Evolutionary conservation across 1,284 basidiomycete species (phyloP), one percentile per base, ranked within the genome.

Genomic region (Apiotrichum laibachii): DNA sequence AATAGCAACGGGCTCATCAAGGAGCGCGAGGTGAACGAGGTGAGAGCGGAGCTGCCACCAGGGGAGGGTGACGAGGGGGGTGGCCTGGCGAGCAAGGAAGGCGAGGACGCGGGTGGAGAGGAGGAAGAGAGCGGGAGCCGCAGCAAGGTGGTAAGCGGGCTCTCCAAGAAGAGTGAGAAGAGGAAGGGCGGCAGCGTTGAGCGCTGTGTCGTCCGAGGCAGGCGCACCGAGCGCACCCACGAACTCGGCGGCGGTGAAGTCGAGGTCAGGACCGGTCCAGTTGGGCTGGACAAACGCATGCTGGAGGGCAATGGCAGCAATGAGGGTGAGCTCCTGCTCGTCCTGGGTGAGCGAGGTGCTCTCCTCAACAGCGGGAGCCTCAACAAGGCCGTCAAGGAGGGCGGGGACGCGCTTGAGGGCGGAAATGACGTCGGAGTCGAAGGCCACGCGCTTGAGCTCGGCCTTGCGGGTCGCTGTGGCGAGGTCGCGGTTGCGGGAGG

Each of bases 281-380:
- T 99, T 99, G 40, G 83, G 83, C 76, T 99, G 96, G 0, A 95
- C 82, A 78, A 95, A 99, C 0, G 90, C 85, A 65, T 96, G 91
- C 33, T 98, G 81, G 56, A 87, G 87, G 5, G 91, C 87, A 3
- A 94, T 82, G 0, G 86, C 92, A 1, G 92, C 67, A 16, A 84
- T 75, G 40, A 98, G 81, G 42, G 84, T 64, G n/a, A 86, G 68
- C 69, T 88, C 86, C 33, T 77, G 72, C 47, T 77, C 76, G 19
- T 67, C 56, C n/a, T 56, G 59, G 3, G 22, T 44, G 5, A 57
- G 48, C 21, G 54, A 13, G 42, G n/a, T 19, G 21, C 9, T 21
- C 18, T 53, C 44, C 31, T 54, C 55, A 16, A 16, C 21, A 13
- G 51, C 19, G 12, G 50, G 45, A 21, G 15, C 48, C 5, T 60